These are phyloP conservation scores for Fraxinus baroniana DNA, from an alignment of 305 asterid species.

Conservation along the genomic window DNA sequence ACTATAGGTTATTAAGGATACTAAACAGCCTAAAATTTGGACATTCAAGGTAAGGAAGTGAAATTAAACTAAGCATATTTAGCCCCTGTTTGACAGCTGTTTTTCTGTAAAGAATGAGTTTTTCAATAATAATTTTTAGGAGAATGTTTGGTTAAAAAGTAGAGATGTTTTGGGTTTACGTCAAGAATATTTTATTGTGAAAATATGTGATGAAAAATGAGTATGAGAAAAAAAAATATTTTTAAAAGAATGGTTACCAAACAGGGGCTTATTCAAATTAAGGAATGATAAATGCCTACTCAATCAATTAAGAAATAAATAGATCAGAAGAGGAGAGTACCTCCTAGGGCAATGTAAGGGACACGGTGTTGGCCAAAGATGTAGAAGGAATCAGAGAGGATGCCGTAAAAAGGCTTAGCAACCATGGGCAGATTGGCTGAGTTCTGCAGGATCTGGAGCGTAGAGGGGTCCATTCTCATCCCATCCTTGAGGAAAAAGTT, in stretches of 20 bases:
- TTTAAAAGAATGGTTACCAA: too few relatives aligned
- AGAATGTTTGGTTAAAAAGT: too few relatives aligned
- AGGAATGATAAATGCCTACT: background rate
- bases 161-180: too few relatives aligned
- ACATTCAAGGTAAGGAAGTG: background rate
- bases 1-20: background rate
- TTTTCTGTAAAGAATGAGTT: too few relatives aligned
- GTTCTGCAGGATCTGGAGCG: constrained; percentile 84
- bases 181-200: too few relatives aligned
- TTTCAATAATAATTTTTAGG: too few relatives aligned
- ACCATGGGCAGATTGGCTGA: constrained; percentile 94
- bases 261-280: background rate
- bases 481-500: constrained; percentile 87
- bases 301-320: background rate
- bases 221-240: too few relatives aligned
- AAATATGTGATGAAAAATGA: too few relatives aligned
- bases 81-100: too few relatives aligned
- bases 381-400: constrained; percentile 79
- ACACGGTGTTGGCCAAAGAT: constrained; percentile 86
- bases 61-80: background rate
- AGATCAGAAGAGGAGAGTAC: constrained; percentile 27
- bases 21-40: background rate
- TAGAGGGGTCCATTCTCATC: constrained; percentile 67
- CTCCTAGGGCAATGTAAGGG: constrained; percentile 90
- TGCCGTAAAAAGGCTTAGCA: constrained; percentile 84